Base-by-base conservation (phyloP, 441 rosid species). In the Hypseocharis bilobata region DNA sequence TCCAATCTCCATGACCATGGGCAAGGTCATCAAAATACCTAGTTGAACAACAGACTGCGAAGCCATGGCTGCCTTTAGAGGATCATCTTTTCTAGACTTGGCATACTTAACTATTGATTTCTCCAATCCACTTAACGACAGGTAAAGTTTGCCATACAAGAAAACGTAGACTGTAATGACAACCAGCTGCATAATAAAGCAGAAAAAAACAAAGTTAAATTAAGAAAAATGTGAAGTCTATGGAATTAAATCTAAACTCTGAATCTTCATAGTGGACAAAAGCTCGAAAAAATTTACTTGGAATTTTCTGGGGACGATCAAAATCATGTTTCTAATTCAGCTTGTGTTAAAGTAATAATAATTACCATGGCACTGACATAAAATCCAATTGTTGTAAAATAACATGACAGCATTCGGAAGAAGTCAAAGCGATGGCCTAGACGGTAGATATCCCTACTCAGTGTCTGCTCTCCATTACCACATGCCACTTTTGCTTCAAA, bases 401-500 rank as follows among this genome's bases (percentile, higher is more conserved):
- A 89, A 66, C 78, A 86, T 13, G 98, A 90, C 79, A 92, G 62
- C 98, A 92, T 89, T 65, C 96, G 90, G 84, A 88, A 89, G 78
- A 92, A 92, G 80, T 92, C 96, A 40, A 92, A 89, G 11, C 98
- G 92, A 77, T 89, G 96, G 61, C 98, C 98, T 58, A 92, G 72
- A 68, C 96, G 82, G 63, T 92, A 88, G 77, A 92, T 78, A 72
- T 92, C 98, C 72, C 96, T 76, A 79, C 98, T 92, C 62, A 92
- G 84, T 67, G 82, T 78, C 79, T 92, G 98, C 77, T 92, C 98
- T 25, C 96, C 98, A 59, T 92, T 92, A 19, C 98, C 98, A 68
- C 96, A 88, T 47, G 98, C 98, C 36, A 92, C 94, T 80, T 92
- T 92, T 47, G 98, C 96, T 83, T 89, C 98, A 67, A 92, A 92